Evolutionary conservation across 2,329 filamentous ascomycete genomes (phyloP), one percentile per base, ranked within the genome.

Genomic region (Neonectria magnoliae): DNA sequence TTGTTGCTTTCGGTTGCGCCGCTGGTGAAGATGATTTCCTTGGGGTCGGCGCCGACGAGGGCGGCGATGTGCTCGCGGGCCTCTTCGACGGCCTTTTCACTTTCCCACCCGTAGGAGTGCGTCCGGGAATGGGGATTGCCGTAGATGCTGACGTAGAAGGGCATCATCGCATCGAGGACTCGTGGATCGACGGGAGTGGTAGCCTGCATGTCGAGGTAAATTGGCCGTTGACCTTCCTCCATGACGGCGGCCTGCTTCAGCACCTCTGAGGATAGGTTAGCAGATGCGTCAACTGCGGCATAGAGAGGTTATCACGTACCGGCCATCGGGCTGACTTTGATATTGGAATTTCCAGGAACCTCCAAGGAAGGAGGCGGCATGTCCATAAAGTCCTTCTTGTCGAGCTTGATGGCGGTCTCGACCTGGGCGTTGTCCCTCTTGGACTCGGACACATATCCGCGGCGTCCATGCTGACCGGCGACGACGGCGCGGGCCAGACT

Each of bases 1-100:
- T 99, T 99, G 82, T 99, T 99, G 78, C 94, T 98, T 83, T 99
- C 96, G 0, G 96, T 99, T 16, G 96, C 96, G 60, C 96, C 96
- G 75, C 94, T 98, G 7, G 96, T 99, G 82, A 99, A 98, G 74
- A 99, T 97, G 70, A 99, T 98, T 79, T 99, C 96, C 81, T 99
- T 99, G 6, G 96, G 85, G 78, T 99, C 94, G 29, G 96, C 96
- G 27, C 95, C 95, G 70, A 99, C 96, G 60, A 99, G 87, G 42
- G 86, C 86, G 3, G 96, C 96, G 69, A 98, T 86, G 76, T 98
- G 88, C 73, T 87, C 87, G 74, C 96, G 89, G 47, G 96, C 94
- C 68, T 93, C 87, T 79, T 99, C 96, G 22, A 97, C 91, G 0
- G 93, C 95, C 81, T 94, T 93, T 76, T 99, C 96, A 57, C 92